Evolutionary conservation across 2,329 filamentous ascomycete genomes (phyloP).

Genomic region (Colletotrichum plurivorum): DNA sequence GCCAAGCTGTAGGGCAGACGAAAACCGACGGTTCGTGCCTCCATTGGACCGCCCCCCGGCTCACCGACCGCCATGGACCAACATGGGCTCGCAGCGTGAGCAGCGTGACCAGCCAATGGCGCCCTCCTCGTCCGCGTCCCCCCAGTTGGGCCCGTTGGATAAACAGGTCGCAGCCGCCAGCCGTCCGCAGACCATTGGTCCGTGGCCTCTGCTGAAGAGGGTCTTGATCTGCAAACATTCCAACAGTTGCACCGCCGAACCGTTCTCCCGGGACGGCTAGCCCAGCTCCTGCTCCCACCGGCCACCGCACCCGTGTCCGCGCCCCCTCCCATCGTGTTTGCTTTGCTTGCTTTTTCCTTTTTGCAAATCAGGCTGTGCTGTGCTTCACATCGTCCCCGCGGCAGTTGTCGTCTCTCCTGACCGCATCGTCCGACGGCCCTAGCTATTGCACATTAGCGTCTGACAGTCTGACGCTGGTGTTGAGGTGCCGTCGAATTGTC

Average conservation of each 20-base stretch:
- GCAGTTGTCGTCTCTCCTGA: constrained; percentile 7
- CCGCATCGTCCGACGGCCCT: background rate
- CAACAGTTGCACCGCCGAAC: constrained; percentile 39
- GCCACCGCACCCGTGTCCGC: background rate
- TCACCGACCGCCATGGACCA: constrained; percentile 28
- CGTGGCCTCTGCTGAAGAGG: constrained; percentile 22
- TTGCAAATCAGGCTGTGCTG: background rate
- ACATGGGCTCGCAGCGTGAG: constrained; percentile 29
- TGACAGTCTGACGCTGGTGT: constrained; percentile 25
- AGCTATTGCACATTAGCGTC: constrained; percentile 13
- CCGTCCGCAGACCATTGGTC: constrained; percentile 20
- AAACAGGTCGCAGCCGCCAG: constrained; percentile 33
- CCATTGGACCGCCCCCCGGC: constrained; percentile 25
- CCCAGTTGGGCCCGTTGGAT: constrained; percentile 14
- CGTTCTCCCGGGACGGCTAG: constrained; percentile 38
- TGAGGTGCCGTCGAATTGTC: background rate
- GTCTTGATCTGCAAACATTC: constrained; percentile 39
- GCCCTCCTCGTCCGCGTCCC: constrained; percentile 8
- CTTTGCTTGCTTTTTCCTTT: constrained; percentile 18
- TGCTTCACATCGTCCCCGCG: background rate
- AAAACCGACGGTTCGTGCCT: background rate
- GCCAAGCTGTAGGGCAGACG: constrained; percentile 34
- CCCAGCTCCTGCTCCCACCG: constrained; percentile 11
- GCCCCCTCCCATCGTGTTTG: constrained; percentile 6
- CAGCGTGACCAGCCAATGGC: constrained; percentile 31